Conservation (phyloP, 371 early-diverging fungal genomes). For the Coemansia sp. region DNA sequence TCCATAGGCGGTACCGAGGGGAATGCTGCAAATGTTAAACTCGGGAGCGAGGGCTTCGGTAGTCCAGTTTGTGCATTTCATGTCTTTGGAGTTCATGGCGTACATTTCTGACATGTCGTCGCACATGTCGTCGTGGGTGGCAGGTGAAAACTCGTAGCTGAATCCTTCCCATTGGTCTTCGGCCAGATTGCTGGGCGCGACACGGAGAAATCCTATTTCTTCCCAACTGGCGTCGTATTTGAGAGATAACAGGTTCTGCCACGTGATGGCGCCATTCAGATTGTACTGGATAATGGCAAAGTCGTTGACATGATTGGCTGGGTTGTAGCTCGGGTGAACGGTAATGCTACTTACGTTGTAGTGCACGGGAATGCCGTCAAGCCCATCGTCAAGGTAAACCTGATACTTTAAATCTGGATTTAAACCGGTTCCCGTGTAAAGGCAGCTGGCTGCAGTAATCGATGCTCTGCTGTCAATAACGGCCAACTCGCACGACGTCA, state of each 20-base stretch:
- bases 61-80: not conserved
- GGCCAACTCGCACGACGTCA: slow-evolving; percentile 23
- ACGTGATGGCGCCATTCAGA: not conserved
- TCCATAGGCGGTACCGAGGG: not conserved
- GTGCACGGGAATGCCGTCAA: slow-evolving; percentile 7
- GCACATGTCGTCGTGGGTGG: slow-evolving; percentile 3
- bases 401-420: slow-evolving; percentile 11
- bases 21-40: not conserved
- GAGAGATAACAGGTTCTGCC: slow-evolving; percentile 6
- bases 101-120: not conserved
- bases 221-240: not conserved
- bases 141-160: not conserved
- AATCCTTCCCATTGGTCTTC: slow-evolving; percentile 7
- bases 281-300: slow-evolving; percentile 30
- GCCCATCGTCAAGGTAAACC: slow-evolving; percentile 12
- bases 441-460: slow-evolving; percentile 20
- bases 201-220: not conserved
- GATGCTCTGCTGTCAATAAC: slow-evolving; percentile 19
- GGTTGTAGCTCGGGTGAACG: slow-evolving; percentile 20
- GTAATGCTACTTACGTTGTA: slow-evolving; percentile 17
- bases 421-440: slow-evolving; percentile 6
- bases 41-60: not conserved
- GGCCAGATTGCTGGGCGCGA: not conserved
- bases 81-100: not conserved
- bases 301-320: slow-evolving; percentile 23